Conservation (phyloP, 2,329 filamentous ascomycete genomes). For the Epichloe gansuensis region DNA sequence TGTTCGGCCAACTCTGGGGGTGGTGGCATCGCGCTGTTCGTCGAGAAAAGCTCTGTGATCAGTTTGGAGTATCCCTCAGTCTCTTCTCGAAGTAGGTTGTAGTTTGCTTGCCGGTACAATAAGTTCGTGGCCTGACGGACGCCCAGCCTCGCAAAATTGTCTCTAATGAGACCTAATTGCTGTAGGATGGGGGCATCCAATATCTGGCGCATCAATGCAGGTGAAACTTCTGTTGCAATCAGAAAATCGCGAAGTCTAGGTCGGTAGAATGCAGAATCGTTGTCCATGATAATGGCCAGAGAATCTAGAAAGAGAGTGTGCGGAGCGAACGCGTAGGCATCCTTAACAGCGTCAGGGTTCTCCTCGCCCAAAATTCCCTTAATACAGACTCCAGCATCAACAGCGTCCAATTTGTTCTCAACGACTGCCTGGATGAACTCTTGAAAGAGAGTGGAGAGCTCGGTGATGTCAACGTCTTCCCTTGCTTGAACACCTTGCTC, state of each 20-base stretch:
- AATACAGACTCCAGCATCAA: constrained; percentile 58
- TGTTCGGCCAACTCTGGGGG: constrained; percentile 65
- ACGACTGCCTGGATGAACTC: constrained; percentile 70
- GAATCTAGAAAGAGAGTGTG: constrained; percentile 70
- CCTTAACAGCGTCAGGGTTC: constrained; percentile 34
- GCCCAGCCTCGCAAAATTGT: constrained; percentile 71
- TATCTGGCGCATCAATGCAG: constrained; percentile 61
- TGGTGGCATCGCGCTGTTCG: constrained; percentile 61
- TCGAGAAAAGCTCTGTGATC: constrained; percentile 89
- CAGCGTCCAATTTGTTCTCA: constrained; percentile 51
- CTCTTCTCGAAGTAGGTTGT: constrained; percentile 89
- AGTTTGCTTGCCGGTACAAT: constrained; percentile 90
- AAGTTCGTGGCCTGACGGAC: constrained; percentile 87
- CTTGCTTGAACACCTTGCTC: constrained; percentile 51
- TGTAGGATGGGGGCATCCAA: constrained; percentile 70
- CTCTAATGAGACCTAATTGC: constrained; percentile 65
- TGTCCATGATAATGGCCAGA: constrained; percentile 64
- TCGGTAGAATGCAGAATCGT: constrained; percentile 40
- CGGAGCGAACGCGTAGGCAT: constrained; percentile 43
- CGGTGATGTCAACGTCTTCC: constrained; percentile 52
- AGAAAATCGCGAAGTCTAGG: constrained; percentile 53
- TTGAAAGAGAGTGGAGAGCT: constrained; percentile 64
- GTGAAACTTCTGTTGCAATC: constrained; percentile 57
- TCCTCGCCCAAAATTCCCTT: constrained; percentile 58
- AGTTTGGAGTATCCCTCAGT: constrained; percentile 95